Base-by-base conservation (phyloP, 768 basidiomycete genomes). In the Leucocoprinus leucothites region DNA sequence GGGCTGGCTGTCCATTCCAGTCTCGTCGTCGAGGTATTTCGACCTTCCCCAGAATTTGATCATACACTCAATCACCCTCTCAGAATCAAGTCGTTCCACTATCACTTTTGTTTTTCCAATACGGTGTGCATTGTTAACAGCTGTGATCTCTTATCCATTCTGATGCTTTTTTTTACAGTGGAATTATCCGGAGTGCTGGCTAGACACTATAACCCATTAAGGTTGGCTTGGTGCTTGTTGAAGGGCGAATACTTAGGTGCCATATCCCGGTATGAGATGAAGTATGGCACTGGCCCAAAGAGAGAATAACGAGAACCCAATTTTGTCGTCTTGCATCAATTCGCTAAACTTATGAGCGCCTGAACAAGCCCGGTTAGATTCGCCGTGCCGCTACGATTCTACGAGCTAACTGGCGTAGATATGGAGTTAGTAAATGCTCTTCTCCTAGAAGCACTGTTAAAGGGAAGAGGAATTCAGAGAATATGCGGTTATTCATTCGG, bases 141-240 rank as follows among this genome's bases (percentile, higher is more conserved):
- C 16, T 13, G 16, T n/a, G 9, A 4, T 13, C 5, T n/a, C 38
- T 38, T 38, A 4, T 38, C n/a, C 4, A n/a, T 13, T 13, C 14
- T 21, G 46, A 50, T 28, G 14, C 16, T 26, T 28, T 44, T 24
- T 9, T 24, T 14, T 53, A 4, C 60, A 86, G 84, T 73, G 38
- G 74, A 71, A 34, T 69, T 85, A 7, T 80, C 79, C 72, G 25
- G 26, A 11, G 35, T 45, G 1, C 40, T 59, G 9, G 74, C 76
- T 25, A 70, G 62, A 28, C 81, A 84, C 61, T 86, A 86, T 63
- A 82, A 82, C 60, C 84, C 84, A 0, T 64, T 84, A 43, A 79
- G 82, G 21, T 67, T 85, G 21, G 64, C 81, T 42, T 76, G 71
- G 58, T 72, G 70, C 52, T 64, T 85, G 18, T 64, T 85, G 45